Base-by-base conservation (phyloP, 148 eudicot genomes). In the Cornus suecica region DNA sequence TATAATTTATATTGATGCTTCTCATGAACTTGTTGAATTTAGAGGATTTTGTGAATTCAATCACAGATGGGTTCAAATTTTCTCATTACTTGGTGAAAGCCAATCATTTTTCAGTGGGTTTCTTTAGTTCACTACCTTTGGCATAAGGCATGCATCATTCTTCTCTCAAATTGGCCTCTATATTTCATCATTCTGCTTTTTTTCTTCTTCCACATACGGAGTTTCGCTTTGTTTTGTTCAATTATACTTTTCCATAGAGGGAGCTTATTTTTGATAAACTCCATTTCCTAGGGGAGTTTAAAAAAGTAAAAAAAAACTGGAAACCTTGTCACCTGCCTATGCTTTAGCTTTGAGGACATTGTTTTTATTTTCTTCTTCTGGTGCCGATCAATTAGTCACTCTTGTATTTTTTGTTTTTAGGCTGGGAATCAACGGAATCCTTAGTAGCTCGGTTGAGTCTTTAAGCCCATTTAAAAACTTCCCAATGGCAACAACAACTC, bases 361-460 rank as follows among this genome's bases (percentile, higher is more conserved):
- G 3, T 30, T 25, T 32, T 2, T 9, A 45, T 14, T 18, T 58
- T 58, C 6, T 5, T 58, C 4, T 58, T 58, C 8, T 58, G 62
- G 62, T 20, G 62, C 20, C 62, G n/a, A n/a, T n/a, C n/a, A 58
- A 20, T 20, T 58, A 58, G 20, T 58, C 24, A 58, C 62, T 58
- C 2, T 52, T 58, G n/a, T 15, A 11, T n/a, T 18, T 58, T 20
- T 58, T 58, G 22, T 31, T 64, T 80, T 70, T 74, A 92, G 97
- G 87, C 51, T 85, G 34, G 93, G 89, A 56, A 52, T 82, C 22
- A 85, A 79, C 77, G 91, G 92, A 54, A 80, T 84, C 20, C 74
- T 86, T 74, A 79, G 90, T 76, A 80, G 85, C 66, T 80, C 93
- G 0, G 80, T 84, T 27, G 93, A 86, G 61, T 83, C 90, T 34